Evolutionary conservation across 192 early-diverging fungal genomes (phyloP).

Genomic region (Entophlyctis luteolus): DNA sequence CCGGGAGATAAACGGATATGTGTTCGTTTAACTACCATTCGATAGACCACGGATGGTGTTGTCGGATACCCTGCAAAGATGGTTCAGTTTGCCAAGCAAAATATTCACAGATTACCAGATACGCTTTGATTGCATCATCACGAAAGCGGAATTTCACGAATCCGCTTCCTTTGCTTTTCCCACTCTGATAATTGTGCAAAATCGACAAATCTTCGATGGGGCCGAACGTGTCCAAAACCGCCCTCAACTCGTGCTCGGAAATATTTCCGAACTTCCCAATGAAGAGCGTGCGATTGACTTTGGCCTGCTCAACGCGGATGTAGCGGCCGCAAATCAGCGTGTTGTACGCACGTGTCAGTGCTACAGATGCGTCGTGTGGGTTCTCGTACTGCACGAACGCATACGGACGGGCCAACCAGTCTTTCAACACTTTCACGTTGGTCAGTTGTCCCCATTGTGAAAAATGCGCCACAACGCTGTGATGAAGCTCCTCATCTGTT

Average conservation of each 20-base stretch:
- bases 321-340: constrained; percentile 63
- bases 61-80: constrained; percentile 36
- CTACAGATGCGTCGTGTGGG: constrained; percentile 51
- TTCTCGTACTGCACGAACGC: constrained; percentile 74
- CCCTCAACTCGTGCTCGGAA: constrained; percentile 26
- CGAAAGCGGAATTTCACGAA: constrained; percentile 70
- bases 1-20: neutral
- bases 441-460: constrained; percentile 58
- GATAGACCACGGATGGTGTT: constrained; percentile 45
- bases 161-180: constrained; percentile 48
- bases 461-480: constrained; percentile 58
- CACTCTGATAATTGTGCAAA: constrained; percentile 39
- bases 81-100: neutral
- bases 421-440: constrained; percentile 72
- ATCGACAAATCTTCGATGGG: constrained; percentile 62
- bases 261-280: constrained; percentile 44
- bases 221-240: constrained; percentile 50
- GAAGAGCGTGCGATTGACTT: constrained; percentile 72
- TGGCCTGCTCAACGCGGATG: constrained; percentile 71
- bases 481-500: constrained; percentile 50
- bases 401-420: constrained; percentile 67
- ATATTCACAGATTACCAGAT: constrained; percentile 32
- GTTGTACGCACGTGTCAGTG: constrained; percentile 62
- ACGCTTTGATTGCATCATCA: constrained; percentile 70
- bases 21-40: constrained; percentile 64